Evolutionary conservation across 2,329 filamentous ascomycete species (phyloP).

Genomic region (Sporothrix dimorphospora): DNA sequence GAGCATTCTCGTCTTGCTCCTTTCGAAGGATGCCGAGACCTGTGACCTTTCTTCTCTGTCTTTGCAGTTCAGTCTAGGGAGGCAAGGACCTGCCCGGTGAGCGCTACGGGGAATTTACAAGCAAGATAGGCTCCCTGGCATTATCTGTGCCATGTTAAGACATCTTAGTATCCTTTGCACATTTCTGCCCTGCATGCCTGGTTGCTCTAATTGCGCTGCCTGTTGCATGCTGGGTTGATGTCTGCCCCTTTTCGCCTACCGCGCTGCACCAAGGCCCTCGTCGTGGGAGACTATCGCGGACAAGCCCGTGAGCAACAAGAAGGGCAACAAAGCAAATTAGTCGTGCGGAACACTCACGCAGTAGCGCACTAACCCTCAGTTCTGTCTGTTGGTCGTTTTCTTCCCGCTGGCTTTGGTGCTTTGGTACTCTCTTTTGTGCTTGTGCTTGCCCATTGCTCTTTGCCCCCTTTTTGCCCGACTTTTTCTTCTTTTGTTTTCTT

Average conservation of each 20-base stretch:
- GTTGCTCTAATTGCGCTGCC: background rate
- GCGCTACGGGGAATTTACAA: background rate
- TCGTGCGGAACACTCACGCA: background rate
- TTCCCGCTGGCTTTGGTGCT: background rate
- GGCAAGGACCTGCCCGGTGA: background rate
- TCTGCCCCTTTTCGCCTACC: conserved; percentile 8
- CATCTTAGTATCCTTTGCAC: background rate
- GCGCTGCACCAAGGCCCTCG: background rate
- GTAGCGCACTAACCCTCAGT: background rate
- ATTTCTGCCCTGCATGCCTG: background rate
- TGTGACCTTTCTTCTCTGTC: background rate
- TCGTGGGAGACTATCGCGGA: background rate
- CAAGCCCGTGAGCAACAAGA: background rate
- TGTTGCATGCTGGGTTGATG: background rate
- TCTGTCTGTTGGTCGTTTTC: conserved; percentile 12
- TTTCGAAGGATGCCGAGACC: background rate
- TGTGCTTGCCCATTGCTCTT: background rate
- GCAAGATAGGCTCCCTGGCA: conserved; percentile 3
- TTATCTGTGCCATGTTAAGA: conserved; percentile 18
- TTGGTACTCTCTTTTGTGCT: background rate
- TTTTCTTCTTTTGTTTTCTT: background rate
- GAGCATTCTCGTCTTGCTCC: background rate
- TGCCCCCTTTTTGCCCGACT: conserved; percentile 11
- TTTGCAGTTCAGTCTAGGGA: background rate
- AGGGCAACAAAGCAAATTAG: conserved; percentile 20